phyloP scores from a whole-genome alignment of 345 rosid genomes.

The Ailanthus altissimus region DNA sequence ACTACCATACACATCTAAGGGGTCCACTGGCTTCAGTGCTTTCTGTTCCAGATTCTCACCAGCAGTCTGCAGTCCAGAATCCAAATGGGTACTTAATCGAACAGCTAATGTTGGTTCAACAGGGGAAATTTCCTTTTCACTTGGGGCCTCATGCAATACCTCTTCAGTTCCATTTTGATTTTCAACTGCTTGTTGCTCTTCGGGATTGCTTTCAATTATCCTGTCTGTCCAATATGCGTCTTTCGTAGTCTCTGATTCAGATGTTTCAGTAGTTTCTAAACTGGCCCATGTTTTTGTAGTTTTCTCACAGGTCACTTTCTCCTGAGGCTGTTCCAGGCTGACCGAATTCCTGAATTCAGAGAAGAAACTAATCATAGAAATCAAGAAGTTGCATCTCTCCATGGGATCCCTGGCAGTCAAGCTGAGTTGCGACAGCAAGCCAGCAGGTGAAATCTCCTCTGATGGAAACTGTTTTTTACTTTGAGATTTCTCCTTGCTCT shows the following conservation, averaged over 20 bases:
- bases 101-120: constrained; percentile 23
- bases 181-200: constrained; percentile 31
- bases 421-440: constrained; percentile 38
- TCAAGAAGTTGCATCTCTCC: constrained; percentile 26
- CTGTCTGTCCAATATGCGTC: constrained; percentile 34
- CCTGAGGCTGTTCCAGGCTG: constrained; percentile 30
- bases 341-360: constrained; percentile 42
- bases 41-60: constrained; percentile 27
- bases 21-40: constrained; percentile 21
- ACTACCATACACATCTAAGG: constrained; percentile 22
- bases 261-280: constrained; percentile 19
- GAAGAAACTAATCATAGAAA: constrained; percentile 38
- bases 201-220: constrained; percentile 21
- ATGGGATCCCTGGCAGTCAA: constrained; percentile 41
- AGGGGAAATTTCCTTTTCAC: constrained; percentile 15
- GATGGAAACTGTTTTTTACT: constrained; percentile 22
- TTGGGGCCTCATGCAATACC: constrained; percentile 19
- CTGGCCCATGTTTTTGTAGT: constrained; percentile 31
- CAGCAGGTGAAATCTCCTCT: constrained; percentile 34
- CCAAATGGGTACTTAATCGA: constrained; percentile 22
- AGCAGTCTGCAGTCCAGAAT: constrained; percentile 27
- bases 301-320: constrained; percentile 24
- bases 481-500: constrained; percentile 28
- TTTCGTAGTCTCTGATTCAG: constrained; percentile 28
- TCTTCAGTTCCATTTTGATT: constrained; percentile 33